Percentiles rank a stretch among this genome's conserved stretches.
phyloP scores from a whole-genome alignment of 108 stramenopile species.

The Skeletonema grethae region DNA sequence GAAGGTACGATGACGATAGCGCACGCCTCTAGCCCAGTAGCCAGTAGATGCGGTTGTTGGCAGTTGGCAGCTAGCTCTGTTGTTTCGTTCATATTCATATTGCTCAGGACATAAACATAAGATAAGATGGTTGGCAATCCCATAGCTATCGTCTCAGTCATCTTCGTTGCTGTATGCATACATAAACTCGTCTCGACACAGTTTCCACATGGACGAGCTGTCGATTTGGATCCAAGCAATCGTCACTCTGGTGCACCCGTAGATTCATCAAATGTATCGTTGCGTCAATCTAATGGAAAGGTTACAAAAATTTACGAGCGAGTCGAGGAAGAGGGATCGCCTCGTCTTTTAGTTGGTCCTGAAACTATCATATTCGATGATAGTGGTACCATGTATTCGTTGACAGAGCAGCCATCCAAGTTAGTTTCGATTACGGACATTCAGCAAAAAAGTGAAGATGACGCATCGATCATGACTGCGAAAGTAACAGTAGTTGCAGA shows the following conservation, averaged over 20 bases:
- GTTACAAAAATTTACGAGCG: constrained; percentile 65
- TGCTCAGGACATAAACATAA: too few relatives aligned
- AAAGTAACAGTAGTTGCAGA: constrained; percentile 46
- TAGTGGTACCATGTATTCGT: constrained; percentile 52
- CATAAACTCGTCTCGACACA: background rate
- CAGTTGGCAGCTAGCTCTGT: too few relatives aligned
- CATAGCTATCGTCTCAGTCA: background rate
- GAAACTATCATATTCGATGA: constrained; percentile 65
- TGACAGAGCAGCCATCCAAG: constrained; percentile 53
- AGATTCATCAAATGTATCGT: constrained; percentile 25
- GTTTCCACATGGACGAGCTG: background rate
- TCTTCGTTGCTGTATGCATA: background rate
- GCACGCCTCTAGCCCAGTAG: too few relatives aligned
- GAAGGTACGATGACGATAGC: too few relatives aligned
- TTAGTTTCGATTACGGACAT: constrained; percentile 54
- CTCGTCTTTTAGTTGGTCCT: constrained; percentile 51
- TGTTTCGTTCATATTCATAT: too few relatives aligned
- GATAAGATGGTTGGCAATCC: background rate
- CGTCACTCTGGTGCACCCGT: background rate
- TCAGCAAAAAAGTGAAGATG: constrained; percentile 5
- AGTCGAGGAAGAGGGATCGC: constrained; percentile 14
- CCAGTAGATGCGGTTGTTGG: too few relatives aligned
- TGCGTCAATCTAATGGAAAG: constrained; percentile 46
- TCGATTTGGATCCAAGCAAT: background rate
- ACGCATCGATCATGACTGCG: constrained; percentile 41